A percentile compares a stretch with the other conserved stretches of the same genome.
Evolutionary conservation across 345 rosid genomes (phyloP).

Genomic region (Aquilaria yunnanensis): DNA sequence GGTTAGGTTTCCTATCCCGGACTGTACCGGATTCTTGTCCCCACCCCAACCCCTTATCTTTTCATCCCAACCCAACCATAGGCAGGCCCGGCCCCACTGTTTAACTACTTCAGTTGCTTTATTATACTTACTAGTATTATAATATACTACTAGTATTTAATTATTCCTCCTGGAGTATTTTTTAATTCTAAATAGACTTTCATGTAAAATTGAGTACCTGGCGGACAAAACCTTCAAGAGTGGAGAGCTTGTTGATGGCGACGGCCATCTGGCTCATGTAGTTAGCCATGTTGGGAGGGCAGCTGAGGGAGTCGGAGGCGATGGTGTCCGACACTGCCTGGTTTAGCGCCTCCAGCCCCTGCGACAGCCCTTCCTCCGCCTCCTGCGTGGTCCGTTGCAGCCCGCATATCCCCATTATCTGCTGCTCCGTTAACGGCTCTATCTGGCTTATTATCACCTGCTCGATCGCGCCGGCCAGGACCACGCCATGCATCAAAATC

Average conservation of each 20-base stretch:
- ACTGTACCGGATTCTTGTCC: no score
- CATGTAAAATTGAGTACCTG: conserved; percentile 44
- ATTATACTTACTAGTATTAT: no score
- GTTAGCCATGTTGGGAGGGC: conserved; percentile 75
- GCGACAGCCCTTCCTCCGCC: conserved; percentile 88
- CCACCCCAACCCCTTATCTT: no score
- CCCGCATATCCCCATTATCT: conserved; percentile 78
- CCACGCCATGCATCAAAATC: no score
- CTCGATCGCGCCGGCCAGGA: background rate
- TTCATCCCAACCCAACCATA: no score
- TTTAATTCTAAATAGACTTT: no score
- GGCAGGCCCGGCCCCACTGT: no score
- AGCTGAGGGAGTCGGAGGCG: conserved; percentile 73
- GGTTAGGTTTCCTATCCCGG: no score
- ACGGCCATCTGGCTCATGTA: conserved; percentile 96
- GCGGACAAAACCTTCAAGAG: conserved; percentile 81
- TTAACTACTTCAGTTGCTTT: no score
- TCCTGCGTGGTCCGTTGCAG: conserved; percentile 88
- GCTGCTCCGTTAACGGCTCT: conserved; percentile 89
- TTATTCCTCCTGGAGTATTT: no score
- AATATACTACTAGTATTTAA: no score
- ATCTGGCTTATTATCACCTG: conserved; percentile 69
- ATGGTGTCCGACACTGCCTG: conserved; percentile 85
- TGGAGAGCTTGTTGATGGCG: conserved; percentile 93
- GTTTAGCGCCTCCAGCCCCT: conserved; percentile 76